These are phyloP conservation scores for Biscutella auriculata DNA, from an alignment of 441 rosid species.

Conservation along the genomic window DNA sequence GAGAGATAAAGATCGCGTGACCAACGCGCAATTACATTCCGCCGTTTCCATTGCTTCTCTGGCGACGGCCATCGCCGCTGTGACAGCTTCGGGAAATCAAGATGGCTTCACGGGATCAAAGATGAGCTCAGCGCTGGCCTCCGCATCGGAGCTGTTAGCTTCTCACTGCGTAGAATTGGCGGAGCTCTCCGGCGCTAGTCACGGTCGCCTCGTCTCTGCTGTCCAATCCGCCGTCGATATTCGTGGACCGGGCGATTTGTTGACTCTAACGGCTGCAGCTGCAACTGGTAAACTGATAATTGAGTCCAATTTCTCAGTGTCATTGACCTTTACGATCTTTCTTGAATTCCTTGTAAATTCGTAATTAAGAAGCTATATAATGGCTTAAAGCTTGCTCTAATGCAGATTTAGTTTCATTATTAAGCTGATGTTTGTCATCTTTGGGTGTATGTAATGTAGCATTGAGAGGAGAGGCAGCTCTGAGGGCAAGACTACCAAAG, in stretches of 20 bases:
- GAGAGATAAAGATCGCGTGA: conserved; percentile 61
- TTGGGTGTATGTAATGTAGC: conserved; percentile 35
- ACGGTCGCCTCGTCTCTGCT: conserved; percentile 54
- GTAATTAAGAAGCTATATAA: too few relatives aligned
- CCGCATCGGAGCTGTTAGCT: conserved; percentile 82
- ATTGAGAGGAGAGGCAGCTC: conserved; percentile 77
- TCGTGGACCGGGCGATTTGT: conserved; percentile 63
- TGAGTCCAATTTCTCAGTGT: neutral
- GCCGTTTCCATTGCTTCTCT: conserved; percentile 72
- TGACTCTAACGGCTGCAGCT: conserved; percentile 90
- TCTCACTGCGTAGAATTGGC: conserved; percentile 79
- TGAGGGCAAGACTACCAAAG: conserved; percentile 60
- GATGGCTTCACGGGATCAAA: conserved; percentile 34
- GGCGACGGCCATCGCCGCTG: conserved; percentile 63
- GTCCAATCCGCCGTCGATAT: conserved; percentile 76
- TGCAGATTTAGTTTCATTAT: neutral
- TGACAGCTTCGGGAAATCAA: conserved; percentile 31
- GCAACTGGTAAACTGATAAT: conserved; percentile 53
- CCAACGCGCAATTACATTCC: conserved; percentile 59
- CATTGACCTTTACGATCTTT: too few relatives aligned
- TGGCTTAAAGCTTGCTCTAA: neutral
- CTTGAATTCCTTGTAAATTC: too few relatives aligned
- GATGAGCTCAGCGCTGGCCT: conserved; percentile 63
- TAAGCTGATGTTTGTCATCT: neutral
- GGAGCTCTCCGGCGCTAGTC: conserved; percentile 68